These are phyloP conservation scores for Volutella citrinella DNA, from an alignment of 2,329 filamentous ascomycete genomes.

Conservation along the genomic window DNA sequence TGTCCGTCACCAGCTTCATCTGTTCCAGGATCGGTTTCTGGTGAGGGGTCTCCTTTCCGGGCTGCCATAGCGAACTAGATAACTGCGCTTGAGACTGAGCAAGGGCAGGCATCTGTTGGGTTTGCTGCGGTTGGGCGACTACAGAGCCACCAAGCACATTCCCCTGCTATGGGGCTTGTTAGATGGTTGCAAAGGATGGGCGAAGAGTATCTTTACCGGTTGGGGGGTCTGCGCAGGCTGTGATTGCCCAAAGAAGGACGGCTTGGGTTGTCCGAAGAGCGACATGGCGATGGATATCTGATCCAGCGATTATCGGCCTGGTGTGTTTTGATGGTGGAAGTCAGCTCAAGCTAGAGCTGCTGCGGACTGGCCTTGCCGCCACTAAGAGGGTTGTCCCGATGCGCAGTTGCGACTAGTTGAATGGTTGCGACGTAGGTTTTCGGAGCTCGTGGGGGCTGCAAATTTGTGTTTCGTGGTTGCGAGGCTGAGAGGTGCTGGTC, in stretches of 20 bases:
- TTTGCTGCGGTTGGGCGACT: constrained; percentile 36
- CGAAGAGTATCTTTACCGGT: constrained; percentile 18
- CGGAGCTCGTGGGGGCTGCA: no score
- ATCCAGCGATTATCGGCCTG: constrained; percentile 10
- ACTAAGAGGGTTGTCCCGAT: no score
- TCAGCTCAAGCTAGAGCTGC: constrained; percentile 12
- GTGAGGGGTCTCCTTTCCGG: constrained; percentile 46
- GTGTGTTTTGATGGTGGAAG: constrained; percentile 6
- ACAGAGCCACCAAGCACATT: constrained; percentile 27
- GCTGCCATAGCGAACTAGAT: constrained; percentile 52
- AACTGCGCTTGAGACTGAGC: constrained; percentile 46
- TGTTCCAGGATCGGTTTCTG: constrained; percentile 75
- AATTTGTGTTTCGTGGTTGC: no score
- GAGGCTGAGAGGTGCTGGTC: constrained; percentile 15
- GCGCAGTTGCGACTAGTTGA: no score
- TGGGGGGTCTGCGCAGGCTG: constrained; percentile 32
- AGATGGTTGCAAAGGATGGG: constrained; percentile 2
- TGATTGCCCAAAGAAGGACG: constrained; percentile 37
- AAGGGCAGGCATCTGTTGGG: constrained; percentile 40
- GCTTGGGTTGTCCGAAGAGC: constrained; percentile 40
- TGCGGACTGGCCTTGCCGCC: constrained; percentile 8
- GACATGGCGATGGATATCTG: constrained; percentile 26
- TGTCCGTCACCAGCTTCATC: constrained; percentile 65
- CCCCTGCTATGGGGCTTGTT: constrained; percentile 40
- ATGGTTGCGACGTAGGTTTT: no score